Conservation (phyloP, 345 rosid species). For the Eucalyptus lansdowneana region DNA sequence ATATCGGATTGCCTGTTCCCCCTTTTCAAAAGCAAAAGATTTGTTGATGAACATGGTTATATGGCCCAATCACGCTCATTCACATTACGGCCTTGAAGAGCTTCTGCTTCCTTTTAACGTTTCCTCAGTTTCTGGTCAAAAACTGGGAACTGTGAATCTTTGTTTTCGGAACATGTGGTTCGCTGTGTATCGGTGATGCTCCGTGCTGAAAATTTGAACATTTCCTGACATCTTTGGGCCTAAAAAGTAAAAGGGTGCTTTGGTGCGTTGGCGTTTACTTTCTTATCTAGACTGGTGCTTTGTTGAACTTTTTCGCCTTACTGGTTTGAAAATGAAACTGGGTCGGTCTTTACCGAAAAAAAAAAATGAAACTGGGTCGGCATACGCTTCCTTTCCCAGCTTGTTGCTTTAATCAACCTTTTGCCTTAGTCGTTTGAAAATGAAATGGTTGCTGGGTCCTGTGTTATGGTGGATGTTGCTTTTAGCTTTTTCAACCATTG, state of each 20-base stretch:
- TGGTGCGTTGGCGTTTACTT: not conserved
- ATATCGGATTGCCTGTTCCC: not conserved
- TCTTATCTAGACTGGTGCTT: not conserved
- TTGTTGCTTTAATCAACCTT: not conserved
- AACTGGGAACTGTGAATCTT: not conserved
- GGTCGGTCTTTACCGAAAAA: too few relatives aligned
- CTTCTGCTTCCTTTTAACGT: not conserved
- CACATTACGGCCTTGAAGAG: not conserved
- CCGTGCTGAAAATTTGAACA: not conserved
- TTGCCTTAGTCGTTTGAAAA: not conserved
- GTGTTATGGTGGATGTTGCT: not conserved
- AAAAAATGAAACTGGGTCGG: not conserved
- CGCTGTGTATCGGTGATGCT: not conserved
- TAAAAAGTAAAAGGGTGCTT: not conserved
- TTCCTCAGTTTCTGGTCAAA: not conserved
- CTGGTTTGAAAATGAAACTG: not conserved
- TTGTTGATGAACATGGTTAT: not conserved
- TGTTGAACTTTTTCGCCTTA: not conserved
- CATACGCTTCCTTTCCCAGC: not conserved
- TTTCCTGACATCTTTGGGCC: not conserved
- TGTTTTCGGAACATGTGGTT: not conserved
- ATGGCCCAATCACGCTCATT: not conserved
- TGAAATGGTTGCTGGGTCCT: not conserved
- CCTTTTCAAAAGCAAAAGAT: not conserved
- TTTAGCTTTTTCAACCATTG: not conserved